Percentiles rank a stretch among this genome's conserved stretches.
Evolutionary conservation across 306 rosid genomes (phyloP).

Genomic region (Elaeagnus macrophylla): DNA sequence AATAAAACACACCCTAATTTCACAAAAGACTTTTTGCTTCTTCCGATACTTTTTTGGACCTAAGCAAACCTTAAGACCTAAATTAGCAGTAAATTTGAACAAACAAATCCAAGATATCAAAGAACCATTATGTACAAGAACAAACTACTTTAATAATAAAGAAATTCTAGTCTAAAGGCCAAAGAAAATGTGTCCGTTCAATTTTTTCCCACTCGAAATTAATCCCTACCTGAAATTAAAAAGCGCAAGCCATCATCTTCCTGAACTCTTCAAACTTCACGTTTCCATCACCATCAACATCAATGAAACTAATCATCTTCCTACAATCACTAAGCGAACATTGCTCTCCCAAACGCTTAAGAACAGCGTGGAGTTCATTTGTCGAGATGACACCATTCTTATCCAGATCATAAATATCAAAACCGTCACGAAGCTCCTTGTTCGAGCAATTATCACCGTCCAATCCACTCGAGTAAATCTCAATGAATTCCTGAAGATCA

Average conservation of each 20-base stretch:
- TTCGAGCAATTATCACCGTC: slow-evolving; percentile 3
- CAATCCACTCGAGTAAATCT: slow-evolving; percentile 34
- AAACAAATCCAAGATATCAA: too few relatives aligned
- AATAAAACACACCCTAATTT: too few relatives aligned
- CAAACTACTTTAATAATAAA: too few relatives aligned
- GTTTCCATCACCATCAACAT: slow-evolving; percentile 75
- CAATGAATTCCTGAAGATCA: slow-evolving; percentile 62
- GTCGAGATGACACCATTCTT: slow-evolving; percentile 81
- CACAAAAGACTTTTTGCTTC: too few relatives aligned
- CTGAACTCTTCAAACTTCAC: slow-evolving; percentile 91
- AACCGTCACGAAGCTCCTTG: slow-evolving; percentile 81
- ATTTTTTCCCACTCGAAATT: too few relatives aligned
- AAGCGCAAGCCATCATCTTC: slow-evolving; percentile 71
- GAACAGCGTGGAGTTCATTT: slow-evolving; percentile 58
- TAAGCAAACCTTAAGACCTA: too few relatives aligned
- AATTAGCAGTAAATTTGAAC: too few relatives aligned
- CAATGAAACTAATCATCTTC: slow-evolving; percentile 72
- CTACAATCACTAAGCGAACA: slow-evolving; percentile 59
- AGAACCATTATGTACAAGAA: too few relatives aligned
- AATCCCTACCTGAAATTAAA: too few relatives aligned
- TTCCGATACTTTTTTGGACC: too few relatives aligned
- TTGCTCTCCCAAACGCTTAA: slow-evolving; percentile 66
- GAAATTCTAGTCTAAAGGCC: too few relatives aligned
- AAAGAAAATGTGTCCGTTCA: too few relatives aligned
- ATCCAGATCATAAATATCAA: slow-evolving; percentile 72